Conservation (phyloP, 2,329 filamentous ascomycete genomes). For the Phaeomoniella chlamydospora region DNA sequence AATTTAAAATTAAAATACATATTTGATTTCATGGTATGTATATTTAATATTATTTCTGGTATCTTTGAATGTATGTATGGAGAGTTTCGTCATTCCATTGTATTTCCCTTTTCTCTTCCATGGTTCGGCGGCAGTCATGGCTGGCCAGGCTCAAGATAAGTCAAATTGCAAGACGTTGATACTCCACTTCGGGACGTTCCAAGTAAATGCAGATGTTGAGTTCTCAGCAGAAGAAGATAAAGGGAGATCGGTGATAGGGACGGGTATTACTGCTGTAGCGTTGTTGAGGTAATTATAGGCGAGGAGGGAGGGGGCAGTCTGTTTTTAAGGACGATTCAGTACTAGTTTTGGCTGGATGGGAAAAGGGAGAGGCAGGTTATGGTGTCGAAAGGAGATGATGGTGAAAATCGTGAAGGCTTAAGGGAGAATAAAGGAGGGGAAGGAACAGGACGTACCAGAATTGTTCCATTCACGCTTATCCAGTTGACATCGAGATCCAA, state of each 20-base stretch:
- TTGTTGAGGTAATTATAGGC: slow-evolving; percentile 14
- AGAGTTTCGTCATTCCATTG: too few relatives aligned
- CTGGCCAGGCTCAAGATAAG: too few relatives aligned
- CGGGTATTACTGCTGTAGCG: slow-evolving; percentile 11
- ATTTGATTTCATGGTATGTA: too few relatives aligned
- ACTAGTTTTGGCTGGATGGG: too few relatives aligned
- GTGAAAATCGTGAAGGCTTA: background rate
- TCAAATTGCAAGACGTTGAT: slow-evolving; percentile 14
- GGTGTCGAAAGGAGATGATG: background rate
- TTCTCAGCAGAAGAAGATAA: background rate
- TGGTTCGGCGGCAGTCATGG: too few relatives aligned
- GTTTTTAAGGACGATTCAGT: background rate
- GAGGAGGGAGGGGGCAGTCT: slow-evolving; percentile 9
- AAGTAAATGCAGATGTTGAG: slow-evolving; percentile 8
- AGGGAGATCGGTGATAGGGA: slow-evolving; percentile 6
- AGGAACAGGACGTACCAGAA: slow-evolving; percentile 5
- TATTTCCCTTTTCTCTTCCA: too few relatives aligned
- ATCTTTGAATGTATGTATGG: too few relatives aligned
- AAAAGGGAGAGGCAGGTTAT: too few relatives aligned
- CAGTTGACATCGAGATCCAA: slow-evolving; percentile 10
- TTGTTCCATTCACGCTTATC: slow-evolving; percentile 13
- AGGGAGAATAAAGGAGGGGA: background rate
- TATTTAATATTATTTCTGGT: too few relatives aligned
- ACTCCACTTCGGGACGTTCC: slow-evolving; percentile 11
- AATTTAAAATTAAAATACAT: too few relatives aligned